Evolutionary conservation across 805 yeast species (phyloP).

Genomic region (Torulaspora gathmanii): DNA sequence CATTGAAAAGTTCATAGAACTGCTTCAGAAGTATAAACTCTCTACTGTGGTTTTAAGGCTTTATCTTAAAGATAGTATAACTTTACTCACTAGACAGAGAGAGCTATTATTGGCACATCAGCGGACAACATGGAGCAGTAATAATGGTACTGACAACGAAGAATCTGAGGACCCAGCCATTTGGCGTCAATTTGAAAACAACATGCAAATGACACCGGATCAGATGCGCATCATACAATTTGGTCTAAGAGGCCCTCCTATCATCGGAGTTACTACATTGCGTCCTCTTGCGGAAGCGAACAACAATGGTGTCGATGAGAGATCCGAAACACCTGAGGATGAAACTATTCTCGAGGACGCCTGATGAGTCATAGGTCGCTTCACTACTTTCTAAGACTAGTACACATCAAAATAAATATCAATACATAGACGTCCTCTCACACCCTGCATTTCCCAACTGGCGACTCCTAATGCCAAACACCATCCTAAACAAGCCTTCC

Average conservation of each 20-base stretch:
- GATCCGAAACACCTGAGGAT: conserved; percentile 31
- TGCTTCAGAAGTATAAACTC: conserved; percentile 30
- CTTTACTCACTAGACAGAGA: conserved; percentile 33
- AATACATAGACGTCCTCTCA: conserved; percentile 2
- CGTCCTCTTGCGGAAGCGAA: conserved; percentile 11
- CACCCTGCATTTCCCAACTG: background rate
- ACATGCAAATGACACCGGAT: conserved; percentile 21
- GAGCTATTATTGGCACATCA: conserved; percentile 31
- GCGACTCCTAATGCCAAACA: no score
- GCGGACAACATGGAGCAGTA: conserved; percentile 19
- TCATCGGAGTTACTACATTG: conserved; percentile 13
- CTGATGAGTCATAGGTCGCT: background rate
- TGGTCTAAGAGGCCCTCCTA: conserved; percentile 21
- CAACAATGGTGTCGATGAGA: conserved; percentile 19
- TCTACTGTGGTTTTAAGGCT: conserved; percentile 33
- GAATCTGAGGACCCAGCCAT: conserved; percentile 14
- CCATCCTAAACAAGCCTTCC: no score
- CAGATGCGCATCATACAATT: conserved; percentile 29
- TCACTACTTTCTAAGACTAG: background rate
- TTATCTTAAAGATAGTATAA: conserved; percentile 33
- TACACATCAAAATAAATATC: background rate
- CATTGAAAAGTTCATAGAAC: conserved; percentile 25
- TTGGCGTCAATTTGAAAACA: conserved; percentile 16
- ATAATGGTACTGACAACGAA: conserved; percentile 10
- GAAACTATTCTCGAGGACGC: conserved; percentile 22